Evolutionary conservation across 2,329 filamentous ascomycete species (phyloP).

Genomic region (Fusarium abutilonis): DNA sequence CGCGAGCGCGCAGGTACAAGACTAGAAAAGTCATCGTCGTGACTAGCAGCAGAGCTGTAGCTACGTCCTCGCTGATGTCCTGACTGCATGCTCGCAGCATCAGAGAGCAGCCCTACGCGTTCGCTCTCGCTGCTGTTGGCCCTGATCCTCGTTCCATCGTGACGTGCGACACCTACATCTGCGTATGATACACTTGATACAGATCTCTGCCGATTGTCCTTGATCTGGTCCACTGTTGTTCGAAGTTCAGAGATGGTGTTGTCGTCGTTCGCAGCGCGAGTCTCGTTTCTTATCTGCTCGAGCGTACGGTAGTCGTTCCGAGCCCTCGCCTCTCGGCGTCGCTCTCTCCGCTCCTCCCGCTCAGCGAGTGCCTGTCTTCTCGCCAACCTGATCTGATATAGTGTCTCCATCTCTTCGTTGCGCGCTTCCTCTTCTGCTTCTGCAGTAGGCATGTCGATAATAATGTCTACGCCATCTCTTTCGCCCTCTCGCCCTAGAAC

Average conservation of each 20-base stretch:
- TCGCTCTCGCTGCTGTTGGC: slow-evolving; percentile 80
- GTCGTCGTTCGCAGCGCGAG: slow-evolving; percentile 58
- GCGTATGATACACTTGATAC: slow-evolving; percentile 81
- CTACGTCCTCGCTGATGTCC: slow-evolving; percentile 49
- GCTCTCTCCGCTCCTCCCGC: slow-evolving; percentile 76
- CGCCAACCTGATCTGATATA: slow-evolving; percentile 88
- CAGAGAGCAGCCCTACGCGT: slow-evolving; percentile 74
- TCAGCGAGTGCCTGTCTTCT: slow-evolving; percentile 80
- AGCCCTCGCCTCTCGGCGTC: slow-evolving; percentile 75
- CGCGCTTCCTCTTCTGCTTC: slow-evolving; percentile 82
- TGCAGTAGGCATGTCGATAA: slow-evolving; percentile 82
- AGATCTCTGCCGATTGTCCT: slow-evolving; percentile 69
- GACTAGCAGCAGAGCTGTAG: slow-evolving; percentile 65
- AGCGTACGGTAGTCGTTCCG: slow-evolving; percentile 76
- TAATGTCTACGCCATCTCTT: slow-evolving; percentile 87
- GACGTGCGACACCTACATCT: slow-evolving; percentile 77
- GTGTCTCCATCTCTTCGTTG: slow-evolving; percentile 89
- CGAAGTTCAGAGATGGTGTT: slow-evolving; percentile 67
- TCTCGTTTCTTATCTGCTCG: slow-evolving; percentile 70
- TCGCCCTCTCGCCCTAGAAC: slow-evolving; percentile 91
- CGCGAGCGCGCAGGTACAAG: slow-evolving; percentile 52
- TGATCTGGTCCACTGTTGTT: slow-evolving; percentile 64
- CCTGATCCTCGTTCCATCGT: slow-evolving; percentile 79
- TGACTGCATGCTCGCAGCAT: slow-evolving; percentile 71
- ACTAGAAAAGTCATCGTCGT: slow-evolving; percentile 59